Base-by-base conservation (phyloP, 2,329 filamentous ascomycete genomes). In the Chaetomiaceae sp. region DNA sequence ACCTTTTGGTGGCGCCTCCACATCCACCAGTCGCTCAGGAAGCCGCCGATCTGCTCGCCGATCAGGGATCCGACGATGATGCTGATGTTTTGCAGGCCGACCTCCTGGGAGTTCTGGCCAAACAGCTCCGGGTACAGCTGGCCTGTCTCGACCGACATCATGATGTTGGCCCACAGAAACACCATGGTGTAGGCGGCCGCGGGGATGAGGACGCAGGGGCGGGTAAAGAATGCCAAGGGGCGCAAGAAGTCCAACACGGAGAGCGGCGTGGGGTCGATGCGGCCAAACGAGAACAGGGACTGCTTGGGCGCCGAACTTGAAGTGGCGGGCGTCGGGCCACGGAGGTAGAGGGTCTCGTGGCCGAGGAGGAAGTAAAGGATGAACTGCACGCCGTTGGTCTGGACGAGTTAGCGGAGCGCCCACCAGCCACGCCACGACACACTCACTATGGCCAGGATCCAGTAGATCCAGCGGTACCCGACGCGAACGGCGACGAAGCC, bases 381-480 rank as follows among this genome's bases (percentile, higher is more conserved):
- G 56, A 84, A 74, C 58, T 84, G 80, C 6, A 72, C 73, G 45
- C 71, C 78, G 53, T 84, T 83, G 60, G 75, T 75, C 76, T 80
- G 47, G 29, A 20, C 17, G 19, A 11, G 17, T 50, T 5, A 45
- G 23, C 17, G 4, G 7, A n/a, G 17, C 1, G 19, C 15, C n/a
- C 23, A 19, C 39, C 22, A 29, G 12, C 39, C n/a, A 29, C 23
- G n/a, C 3, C 23, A 17, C n/a, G 6, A 14, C 7, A 1, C 7
- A 45, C 69, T 65, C 57, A 79, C 73, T 37, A 83, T 82, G 1
- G 78, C 77, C 20, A 82, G 66, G 20, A 77, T 72, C 73, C 75
- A 83, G 64, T 79, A 83, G 23, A 82, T 81, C 80, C 80, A 83
- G 15, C 76, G 71, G 51, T 79, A 83, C 0, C 76, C 75, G 14